Evolutionary conservation across 2,329 filamentous ascomycete genomes (phyloP).

Genomic region (Penicillium freii): DNA sequence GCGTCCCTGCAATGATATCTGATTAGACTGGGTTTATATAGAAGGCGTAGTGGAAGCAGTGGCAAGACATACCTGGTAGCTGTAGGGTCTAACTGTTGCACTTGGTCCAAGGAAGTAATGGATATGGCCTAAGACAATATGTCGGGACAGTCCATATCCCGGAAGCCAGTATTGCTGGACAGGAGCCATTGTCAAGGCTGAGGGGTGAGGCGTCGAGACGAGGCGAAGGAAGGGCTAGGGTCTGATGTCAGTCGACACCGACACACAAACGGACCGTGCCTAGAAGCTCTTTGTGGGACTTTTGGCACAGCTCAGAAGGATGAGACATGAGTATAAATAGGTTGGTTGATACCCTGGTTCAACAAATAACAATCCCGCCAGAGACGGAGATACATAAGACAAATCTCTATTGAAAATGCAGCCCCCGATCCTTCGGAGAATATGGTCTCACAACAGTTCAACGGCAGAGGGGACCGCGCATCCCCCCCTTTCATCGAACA

Average conservation of each 20-base stretch:
- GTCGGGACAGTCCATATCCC: constrained; percentile 49
- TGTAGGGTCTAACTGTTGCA: constrained; percentile 48
- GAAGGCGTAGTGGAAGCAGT: constrained; percentile 4
- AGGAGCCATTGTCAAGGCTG: constrained; percentile 32
- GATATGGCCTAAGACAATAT: constrained; percentile 50
- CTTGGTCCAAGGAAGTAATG: constrained; percentile 50
- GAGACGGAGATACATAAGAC: constrained; percentile 15
- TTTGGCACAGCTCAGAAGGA: constrained; percentile 9
- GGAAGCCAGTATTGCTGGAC: constrained; percentile 50
- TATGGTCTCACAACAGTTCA: constrained; percentile 16
- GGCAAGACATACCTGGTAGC: constrained; percentile 43
- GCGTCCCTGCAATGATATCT: constrained; percentile 39
- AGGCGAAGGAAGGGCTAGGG: neutral
- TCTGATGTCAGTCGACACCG: constrained; percentile 6
- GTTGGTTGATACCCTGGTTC: neutral
- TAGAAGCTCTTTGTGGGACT: constrained; percentile 3
- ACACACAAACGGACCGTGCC: constrained; percentile 9
- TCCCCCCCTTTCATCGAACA: neutral
- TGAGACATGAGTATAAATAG: constrained; percentile 21
- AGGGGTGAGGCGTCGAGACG: neutral
- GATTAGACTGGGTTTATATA: constrained; percentile 25
- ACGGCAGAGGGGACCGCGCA: constrained; percentile 7
- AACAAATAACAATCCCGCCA: neutral
- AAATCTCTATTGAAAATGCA: constrained; percentile 8
- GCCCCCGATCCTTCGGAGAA: constrained; percentile 8